Evolutionary conservation across 805 yeast genomes (phyloP), one percentile per base, ranked within the genome.

Genomic region (Myxozyma geophila): DNA sequence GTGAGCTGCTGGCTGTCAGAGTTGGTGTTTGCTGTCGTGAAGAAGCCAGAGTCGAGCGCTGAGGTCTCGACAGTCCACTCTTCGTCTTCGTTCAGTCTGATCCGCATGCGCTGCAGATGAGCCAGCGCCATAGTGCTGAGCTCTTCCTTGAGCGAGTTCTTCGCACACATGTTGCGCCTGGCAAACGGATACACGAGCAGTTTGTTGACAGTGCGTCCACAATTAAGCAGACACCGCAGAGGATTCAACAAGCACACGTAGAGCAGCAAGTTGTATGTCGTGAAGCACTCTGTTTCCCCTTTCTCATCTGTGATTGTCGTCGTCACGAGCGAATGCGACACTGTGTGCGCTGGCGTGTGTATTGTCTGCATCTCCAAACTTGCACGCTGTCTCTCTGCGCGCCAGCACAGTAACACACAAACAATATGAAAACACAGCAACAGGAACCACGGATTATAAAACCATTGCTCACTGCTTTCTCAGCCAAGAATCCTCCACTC

Each of bases 241-340:
- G 61, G 65, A 43, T 56, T 61, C 46, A 61, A 35, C 36, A 61
- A 23, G 44, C 65, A 61, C 15, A 48, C 54, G 44, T 54, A 54
- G 40, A 61, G 55, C 44, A 61, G 50, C 46, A 61, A 28, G 19
- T 52, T 57, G 43, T 40, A 58, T 1, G 65, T 35, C 28, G 61
- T 41, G 47, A 61, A 61, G 15, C n/a, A 47, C 13, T n/a, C 51
- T 52, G 37, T 51, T 40, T 19, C 36, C 15, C 39, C 43, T 37
- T 15, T 58, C 28, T n/a, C 36, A 17, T 44, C 17, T 23, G 46
- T 53, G 9, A 35, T 15, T 28, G 28, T 28, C 48, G 53, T 19
- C 52, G 57, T 13, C 23, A 17, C 37, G 59, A 49, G 50, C 41
- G 59, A 60, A 40, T 60, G 53, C 41, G 59, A 36, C 43, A 49